Percentiles rank a stretch among this genome's conserved stretches.
phyloP scores from a whole-genome alignment of 163 green algal species.

The Prototheca wickerhamii region DNA sequence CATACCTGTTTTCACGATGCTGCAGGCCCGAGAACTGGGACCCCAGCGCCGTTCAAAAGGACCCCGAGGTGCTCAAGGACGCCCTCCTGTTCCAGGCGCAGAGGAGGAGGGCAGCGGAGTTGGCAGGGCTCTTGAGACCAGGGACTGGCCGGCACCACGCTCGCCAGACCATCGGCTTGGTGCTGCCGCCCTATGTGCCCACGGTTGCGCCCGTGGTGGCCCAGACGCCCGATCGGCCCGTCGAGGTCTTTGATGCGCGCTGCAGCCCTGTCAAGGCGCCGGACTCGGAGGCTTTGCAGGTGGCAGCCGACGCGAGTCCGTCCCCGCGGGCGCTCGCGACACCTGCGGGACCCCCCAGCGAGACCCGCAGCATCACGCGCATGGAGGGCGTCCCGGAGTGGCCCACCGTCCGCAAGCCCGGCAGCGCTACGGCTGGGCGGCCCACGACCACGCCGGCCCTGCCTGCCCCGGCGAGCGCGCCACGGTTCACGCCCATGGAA shows the following conservation, averaged over 20 bases:
- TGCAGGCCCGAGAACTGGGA: not conserved
- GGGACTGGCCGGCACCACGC: not conserved
- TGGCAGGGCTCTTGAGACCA: not conserved
- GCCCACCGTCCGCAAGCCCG: not conserved
- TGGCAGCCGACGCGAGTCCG: not conserved
- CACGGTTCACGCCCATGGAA: not conserved
- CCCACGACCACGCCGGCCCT: not conserved
- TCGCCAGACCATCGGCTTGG: not conserved
- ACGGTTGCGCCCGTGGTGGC: too few relatives aligned
- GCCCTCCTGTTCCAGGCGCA: slow-evolving; percentile 22
- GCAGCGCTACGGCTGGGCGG: not conserved
- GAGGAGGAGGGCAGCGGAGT: not conserved
- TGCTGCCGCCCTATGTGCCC: not conserved
- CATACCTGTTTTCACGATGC: too few relatives aligned
- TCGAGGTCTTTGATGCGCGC: too few relatives aligned
- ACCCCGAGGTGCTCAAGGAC: slow-evolving; percentile 24
- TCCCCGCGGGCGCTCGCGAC: too few relatives aligned
- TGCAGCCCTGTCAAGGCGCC: not conserved
- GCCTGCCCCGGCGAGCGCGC: too few relatives aligned
- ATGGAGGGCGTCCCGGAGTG: slow-evolving; percentile 30
- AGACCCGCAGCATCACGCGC: not conserved
- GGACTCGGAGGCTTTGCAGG: not conserved
- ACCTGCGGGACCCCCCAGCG: too few relatives aligned
- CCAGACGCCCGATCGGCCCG: too few relatives aligned
- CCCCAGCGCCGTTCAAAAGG: slow-evolving; percentile 5